Evolutionary conservation across 2,329 filamentous ascomycete species (phyloP), one percentile per base, ranked within the genome.

Genomic region (Fusarium sp.): DNA sequence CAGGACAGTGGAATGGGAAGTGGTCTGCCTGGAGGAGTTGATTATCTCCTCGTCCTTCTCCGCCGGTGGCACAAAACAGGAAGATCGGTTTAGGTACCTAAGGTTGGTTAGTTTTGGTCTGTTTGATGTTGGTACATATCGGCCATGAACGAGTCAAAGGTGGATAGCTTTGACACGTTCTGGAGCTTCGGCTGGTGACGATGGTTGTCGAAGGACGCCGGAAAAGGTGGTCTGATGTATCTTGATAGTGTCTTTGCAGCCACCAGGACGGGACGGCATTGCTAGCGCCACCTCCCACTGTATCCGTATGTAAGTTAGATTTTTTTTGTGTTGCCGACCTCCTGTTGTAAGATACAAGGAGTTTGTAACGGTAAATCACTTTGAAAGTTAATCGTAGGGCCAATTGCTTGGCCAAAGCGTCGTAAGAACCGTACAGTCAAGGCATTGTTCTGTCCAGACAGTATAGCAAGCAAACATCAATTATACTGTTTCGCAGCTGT

Each of bases 181-280:
- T 65, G 53, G 44, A 28, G 44, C 44, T 42, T 58, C 41, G 60
- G 54, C 37, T 38, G 61, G 53, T 52, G 62, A 65, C 44, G 41
- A 50, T 65, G 31, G 44, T 35, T 28, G 60, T 54, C 28, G 35
- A 65, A 12, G 46, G 39, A 26, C 16, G 37, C 43, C 23, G 37
- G 16, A 52, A 57, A 65, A 65, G 59, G 62, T 65, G 62, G 62
- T 65, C 60, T 65, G 62, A 65, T 65, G 38, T 46, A 43, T 65
- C 37, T 65, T 47, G 62, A 52, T 58, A 52, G 44, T 64, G 26
- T 33, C 57, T 64, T 64, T 46, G 44, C 52, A 50, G 53, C 59
- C 44, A 65, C 44, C 50, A 37, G 21, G 47, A 53, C 59, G 46
- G 53, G 20, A 52, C 33, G 39, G 38, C 35, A 63, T 57, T 28